Evolutionary conservation across 306 rosid genomes (phyloP).

Genomic region (Dryas drummondii): DNA sequence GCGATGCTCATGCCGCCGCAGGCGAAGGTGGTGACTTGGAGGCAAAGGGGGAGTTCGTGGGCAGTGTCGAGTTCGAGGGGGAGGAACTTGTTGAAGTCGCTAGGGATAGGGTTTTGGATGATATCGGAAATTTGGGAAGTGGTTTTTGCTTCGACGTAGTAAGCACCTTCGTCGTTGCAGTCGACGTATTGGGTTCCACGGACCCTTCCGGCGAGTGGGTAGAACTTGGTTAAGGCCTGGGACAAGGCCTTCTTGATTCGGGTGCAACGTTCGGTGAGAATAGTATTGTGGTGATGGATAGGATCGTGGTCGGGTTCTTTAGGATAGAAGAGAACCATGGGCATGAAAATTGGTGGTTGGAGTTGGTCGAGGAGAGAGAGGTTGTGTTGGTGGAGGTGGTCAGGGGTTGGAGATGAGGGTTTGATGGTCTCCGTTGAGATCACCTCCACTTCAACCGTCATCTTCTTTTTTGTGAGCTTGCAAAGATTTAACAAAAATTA

Average conservation of each 20-base stretch:
- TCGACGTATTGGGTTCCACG: conserved; percentile 10
- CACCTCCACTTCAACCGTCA: conserved; percentile 24
- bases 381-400: conserved; percentile 23
- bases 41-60: conserved; percentile 14
- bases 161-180: conserved; percentile 29
- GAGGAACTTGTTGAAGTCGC: conserved; percentile 21
- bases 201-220: conserved; percentile 30
- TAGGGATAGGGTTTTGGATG: conserved; percentile 17
- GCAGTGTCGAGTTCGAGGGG: conserved; percentile 10
- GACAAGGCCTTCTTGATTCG: conserved; percentile 29
- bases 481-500: too few species aligned
- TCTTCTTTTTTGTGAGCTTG: too few species aligned
- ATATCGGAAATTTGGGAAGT: background rate
- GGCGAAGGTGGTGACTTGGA: conserved; percentile 6
- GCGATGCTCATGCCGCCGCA: conserved; percentile 18
- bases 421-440: conserved; percentile 31
- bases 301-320: background rate
- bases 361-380: conserved; percentile 48
- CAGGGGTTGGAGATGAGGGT: conserved; percentile 41
- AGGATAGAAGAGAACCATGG: conserved; percentile 32
- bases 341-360: conserved; percentile 35
- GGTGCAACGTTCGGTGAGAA: background rate
- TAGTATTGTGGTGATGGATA: background rate
- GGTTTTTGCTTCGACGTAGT: conserved; percentile 22
- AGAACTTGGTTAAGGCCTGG: conserved; percentile 21